These are phyloP conservation scores for Cornus suecica DNA, from an alignment of 148 eudicot genomes.

Conservation along the genomic window DNA sequence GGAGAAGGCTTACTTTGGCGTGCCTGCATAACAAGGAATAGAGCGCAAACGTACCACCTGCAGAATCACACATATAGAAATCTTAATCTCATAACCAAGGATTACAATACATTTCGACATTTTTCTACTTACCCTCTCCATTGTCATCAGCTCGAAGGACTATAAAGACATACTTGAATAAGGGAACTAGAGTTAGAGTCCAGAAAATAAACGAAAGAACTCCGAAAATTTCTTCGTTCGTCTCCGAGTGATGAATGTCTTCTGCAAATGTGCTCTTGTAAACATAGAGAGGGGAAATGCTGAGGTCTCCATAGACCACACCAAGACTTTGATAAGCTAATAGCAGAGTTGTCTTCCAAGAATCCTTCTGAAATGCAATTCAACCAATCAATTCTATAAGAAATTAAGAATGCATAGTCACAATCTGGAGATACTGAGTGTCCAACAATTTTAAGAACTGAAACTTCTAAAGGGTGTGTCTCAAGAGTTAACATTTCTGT, in stretches of 20 bases:
- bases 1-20: slow-evolving; percentile 80
- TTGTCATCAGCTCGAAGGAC: slow-evolving; percentile 96
- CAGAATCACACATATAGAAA: slow-evolving; percentile 7
- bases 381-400: neutral
- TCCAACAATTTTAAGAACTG: slow-evolving; percentile 1
- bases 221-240: slow-evolving; percentile 86
- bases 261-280: slow-evolving; percentile 88
- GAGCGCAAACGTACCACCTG: slow-evolving; percentile 97
- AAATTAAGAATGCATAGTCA: neutral
- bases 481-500: neutral
- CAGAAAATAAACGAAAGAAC: slow-evolving; percentile 81
- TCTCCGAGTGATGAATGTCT: slow-evolving; percentile 76
- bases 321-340: slow-evolving; percentile 92
- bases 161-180: slow-evolving; percentile 79
- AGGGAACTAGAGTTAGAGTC: slow-evolving; percentile 79
- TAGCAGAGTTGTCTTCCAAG: slow-evolving; percentile 63
- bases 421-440: neutral
- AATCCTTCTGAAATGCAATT: slow-evolving; percentile 53
- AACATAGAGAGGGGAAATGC: slow-evolving; percentile 89
- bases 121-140: slow-evolving; percentile 62
- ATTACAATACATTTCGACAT: neutral
- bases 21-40: slow-evolving; percentile 90
- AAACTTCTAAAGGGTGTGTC: neutral
- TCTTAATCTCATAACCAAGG: neutral
- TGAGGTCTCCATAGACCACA: slow-evolving; percentile 91